Evolutionary conservation across 208 protist genomes (phyloP).

Genomic region (Trypanosoma cruzi): DNA sequence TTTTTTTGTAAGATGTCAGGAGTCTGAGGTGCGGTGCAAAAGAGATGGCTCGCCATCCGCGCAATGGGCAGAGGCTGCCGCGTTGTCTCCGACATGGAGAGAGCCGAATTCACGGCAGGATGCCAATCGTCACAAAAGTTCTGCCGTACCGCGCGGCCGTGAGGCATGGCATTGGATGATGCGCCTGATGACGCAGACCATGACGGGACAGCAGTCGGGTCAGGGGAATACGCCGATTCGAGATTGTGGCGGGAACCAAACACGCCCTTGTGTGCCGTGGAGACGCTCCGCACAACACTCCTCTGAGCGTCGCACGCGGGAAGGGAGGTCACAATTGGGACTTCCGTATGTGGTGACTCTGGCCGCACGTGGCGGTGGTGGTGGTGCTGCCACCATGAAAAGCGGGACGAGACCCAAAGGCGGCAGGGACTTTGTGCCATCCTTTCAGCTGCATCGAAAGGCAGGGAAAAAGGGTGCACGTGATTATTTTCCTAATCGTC

Average conservation of each 20-base stretch:
- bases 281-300: neutral
- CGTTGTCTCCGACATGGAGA: neutral
- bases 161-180: constrained; percentile 5
- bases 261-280: neutral
- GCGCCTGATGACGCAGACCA: neutral
- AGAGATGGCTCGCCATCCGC: neutral
- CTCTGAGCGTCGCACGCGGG: neutral
- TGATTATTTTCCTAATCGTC: neutral
- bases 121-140: neutral
- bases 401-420: neutral
- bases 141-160: neutral
- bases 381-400: neutral
- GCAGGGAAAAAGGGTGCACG: neutral
- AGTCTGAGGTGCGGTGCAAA: neutral
- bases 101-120: neutral
- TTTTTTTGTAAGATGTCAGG: constrained; percentile 45
- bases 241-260: neutral
- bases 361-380: no score
- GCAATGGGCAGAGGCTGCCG: neutral
- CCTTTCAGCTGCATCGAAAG: neutral
- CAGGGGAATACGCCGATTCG: neutral
- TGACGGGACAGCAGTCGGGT: neutral
- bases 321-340: neutral
- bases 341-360: neutral
- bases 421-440: no score